Evolutionary conservation across 78 protist species (phyloP).

Genomic region (Dictyostelium firmibasis): DNA sequence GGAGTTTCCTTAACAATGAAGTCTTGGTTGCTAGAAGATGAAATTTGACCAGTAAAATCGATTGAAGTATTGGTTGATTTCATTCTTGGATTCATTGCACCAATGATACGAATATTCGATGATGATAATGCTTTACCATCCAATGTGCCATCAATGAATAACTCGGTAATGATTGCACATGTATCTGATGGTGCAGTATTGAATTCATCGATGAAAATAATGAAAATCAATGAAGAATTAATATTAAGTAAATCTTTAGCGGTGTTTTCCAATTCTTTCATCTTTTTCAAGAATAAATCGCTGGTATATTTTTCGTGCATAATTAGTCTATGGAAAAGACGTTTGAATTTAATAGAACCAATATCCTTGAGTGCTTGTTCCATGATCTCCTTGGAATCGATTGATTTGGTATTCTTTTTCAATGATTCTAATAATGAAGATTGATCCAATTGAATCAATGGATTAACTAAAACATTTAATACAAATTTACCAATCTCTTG

Average conservation of each 20-base stretch:
- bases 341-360: constrained; percentile 26
- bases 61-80: background rate
- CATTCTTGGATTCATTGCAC: constrained; percentile 74
- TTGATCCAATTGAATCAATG: background rate
- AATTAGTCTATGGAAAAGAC: constrained; percentile 59
- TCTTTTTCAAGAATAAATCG: background rate
- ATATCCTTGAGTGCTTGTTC: background rate
- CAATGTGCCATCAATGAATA: constrained; percentile 78
- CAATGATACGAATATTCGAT: constrained; percentile 70
- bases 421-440: background rate
- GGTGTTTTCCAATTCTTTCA: background rate
- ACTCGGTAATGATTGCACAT: constrained; percentile 72
- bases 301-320: constrained; percentile 65
- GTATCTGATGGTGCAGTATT: constrained; percentile 73
- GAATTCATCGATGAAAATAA: constrained; percentile 82
- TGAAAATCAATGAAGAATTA: constrained; percentile 12
- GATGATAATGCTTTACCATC: constrained; percentile 45
- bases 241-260: background rate
- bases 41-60: background rate
- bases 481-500: background rate
- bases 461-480: background rate
- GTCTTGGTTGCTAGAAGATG: background rate
- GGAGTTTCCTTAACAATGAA: constrained; percentile 57
- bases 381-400: background rate
- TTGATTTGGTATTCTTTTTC: background rate